Base-by-base conservation (phyloP, 2,329 filamentous ascomycete species). In the Hirsutella thompsonii region DNA sequence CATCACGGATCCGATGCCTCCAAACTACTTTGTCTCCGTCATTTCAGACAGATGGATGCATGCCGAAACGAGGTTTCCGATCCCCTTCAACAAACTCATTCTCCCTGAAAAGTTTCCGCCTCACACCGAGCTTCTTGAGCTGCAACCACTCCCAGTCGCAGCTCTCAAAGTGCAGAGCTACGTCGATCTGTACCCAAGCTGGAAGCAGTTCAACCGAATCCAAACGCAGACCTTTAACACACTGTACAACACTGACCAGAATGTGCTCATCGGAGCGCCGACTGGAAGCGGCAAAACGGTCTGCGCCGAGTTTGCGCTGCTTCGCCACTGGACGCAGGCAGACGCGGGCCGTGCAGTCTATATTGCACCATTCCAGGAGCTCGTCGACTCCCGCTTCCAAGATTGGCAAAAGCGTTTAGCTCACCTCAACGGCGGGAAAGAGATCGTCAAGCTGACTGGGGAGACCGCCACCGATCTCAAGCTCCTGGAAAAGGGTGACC, bases 21-120 rank as follows among this genome's bases (percentile, higher is more conserved):
- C 93, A 0, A 94, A 98, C 60, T 98, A 98, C 66, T 98, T 98
- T 64, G 87, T 98, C 53, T 92, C 88, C 0, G 76, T 98, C 32
- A 67, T 95, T 18, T 96, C 90, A 3, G 92, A 98, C 60, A 75
- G 92, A 50, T 98, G 92, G 92, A 95, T 98, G 87, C 87, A 94
- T 57, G 87, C 90, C 1, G 89, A 98, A 64, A 94, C 89, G 1
- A 88, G 89, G 56, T 69, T 98, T 41, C 83, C 90, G 0, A 83
- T 98, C 2, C 90, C 89, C 1, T 96, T 98, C 67, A 84, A 94
- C 58, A 95, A 95, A 59, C 71, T 98, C 21, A 83, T 94, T 35
- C 72, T 98, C 5, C 92, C 92, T 0, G 90, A 95, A 59, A 92
- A 92, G 55, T 98, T 98, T 60, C 89, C 89, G 23, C 81, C 92